Evolutionary conservation across 2,329 filamentous ascomycete genomes (phyloP), one percentile per base, ranked within the genome.

Genomic region (Colletotrichum sp.): DNA sequence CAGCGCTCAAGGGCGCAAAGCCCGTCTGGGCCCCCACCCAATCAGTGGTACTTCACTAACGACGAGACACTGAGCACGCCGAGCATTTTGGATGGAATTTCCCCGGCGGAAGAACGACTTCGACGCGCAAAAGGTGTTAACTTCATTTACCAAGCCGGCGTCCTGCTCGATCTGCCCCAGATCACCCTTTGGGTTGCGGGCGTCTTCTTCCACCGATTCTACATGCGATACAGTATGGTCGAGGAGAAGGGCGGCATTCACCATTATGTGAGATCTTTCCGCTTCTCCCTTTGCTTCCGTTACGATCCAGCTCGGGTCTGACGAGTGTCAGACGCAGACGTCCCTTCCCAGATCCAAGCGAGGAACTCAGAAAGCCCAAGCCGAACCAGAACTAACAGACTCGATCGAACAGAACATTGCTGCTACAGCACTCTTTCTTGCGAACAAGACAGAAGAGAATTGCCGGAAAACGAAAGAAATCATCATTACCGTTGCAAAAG

Each of bases 361-460:
- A 57, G 74, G 74, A 34, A 61, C 51, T 43, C 15, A 61, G 59
- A 75, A 65, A 36, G 62, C 68, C n/a, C 57, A 66, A 59, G 15
- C 51, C 24, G 73, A 64, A 59, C 59, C 55, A 51, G 24, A 69
- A 54, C 75, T 73, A 24, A 72, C 75, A 47, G 33, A 67, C 34
- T 69, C 69, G 76, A 58, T 77, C 34, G 33, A 76, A 76, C 80
- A 93, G 92, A 93, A 93, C 79, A 95, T 98, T 73, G 97, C 96
- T 13, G 97, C 96, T 0, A 98, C 96, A 1, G 91, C 95, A 3
- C 88, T 99, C 3, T 99, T 98, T 78, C 90, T 99, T 12, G 96
- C 97, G 11, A 98, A 97, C 78, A 99, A 99, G 83, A 96, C 97
- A 24, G 96, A 99, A 81, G 97, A 99, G 82, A 98, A 97, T 81